A percentile compares a stretch with the other conserved stretches of the same genome.
phyloP scores from a whole-genome alignment of 1,284 basidiomycete genomes.

The Moesziomyces sp. region DNA sequence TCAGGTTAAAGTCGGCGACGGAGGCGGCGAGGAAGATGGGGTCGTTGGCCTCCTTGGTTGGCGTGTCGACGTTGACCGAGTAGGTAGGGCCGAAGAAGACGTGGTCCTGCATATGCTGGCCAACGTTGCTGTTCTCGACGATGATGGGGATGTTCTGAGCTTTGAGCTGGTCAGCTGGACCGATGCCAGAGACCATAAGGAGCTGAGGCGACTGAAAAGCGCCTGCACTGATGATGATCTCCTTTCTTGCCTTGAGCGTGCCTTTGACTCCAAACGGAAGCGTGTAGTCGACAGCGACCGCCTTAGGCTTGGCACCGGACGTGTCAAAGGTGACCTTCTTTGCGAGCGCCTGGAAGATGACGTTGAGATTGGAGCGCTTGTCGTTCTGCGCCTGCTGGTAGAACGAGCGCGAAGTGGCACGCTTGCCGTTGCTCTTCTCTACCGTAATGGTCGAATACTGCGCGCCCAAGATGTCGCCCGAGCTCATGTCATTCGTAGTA shows the following conservation, averaged over 20 bases:
- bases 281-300: slow-evolving; percentile 45
- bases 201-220: slow-evolving; percentile 64
- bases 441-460: slow-evolving; percentile 56
- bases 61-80: slow-evolving; percentile 45
- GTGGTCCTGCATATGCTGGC: slow-evolving; percentile 61
- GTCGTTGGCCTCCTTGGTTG: slow-evolving; percentile 45
- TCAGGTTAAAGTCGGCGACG: slow-evolving; percentile 32
- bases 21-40: slow-evolving; percentile 43
- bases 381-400: slow-evolving; percentile 33
- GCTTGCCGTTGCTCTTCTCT: slow-evolving; percentile 29
- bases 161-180: slow-evolving; percentile 38
- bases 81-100: slow-evolving; percentile 54
- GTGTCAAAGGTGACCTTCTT: slow-evolving; percentile 66
- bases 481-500: slow-evolving; percentile 54
- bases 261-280: slow-evolving; percentile 24
- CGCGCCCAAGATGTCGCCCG: slow-evolving; percentile 60
- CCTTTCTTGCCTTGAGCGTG: slow-evolving; percentile 47
- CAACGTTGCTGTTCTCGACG: slow-evolving; percentile 45
- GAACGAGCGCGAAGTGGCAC: slow-evolving; percentile 49
- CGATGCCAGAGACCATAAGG: slow-evolving; percentile 60
- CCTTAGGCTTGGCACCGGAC: slow-evolving; percentile 65
- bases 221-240: slow-evolving; percentile 63
- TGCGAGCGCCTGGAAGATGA: slow-evolving; percentile 54
- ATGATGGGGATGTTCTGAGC: slow-evolving; percentile 35
- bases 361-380: slow-evolving; percentile 56